Conservation (phyloP, 2,329 filamentous ascomycete genomes). For the Xylariaceae sp. region DNA sequence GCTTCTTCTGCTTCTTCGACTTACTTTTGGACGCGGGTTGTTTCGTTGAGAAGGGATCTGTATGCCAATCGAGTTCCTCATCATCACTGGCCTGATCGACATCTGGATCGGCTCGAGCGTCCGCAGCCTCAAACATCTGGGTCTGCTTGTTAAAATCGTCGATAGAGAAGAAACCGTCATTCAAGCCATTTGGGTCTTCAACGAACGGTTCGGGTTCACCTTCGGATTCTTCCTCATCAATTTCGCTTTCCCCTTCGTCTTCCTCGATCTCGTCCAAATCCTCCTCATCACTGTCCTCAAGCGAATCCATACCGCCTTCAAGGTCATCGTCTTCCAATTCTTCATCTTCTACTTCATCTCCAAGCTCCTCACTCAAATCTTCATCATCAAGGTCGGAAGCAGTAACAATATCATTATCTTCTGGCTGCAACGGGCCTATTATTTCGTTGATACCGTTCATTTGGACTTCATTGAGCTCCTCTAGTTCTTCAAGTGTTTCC, state of each 20-base stretch:
- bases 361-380: slow-evolving; percentile 27
- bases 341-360: slow-evolving; percentile 4
- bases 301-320: slow-evolving; percentile 40
- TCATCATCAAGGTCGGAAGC: slow-evolving; percentile 38
- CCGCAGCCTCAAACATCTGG: slow-evolving; percentile 86
- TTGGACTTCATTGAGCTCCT: slow-evolving; percentile 59
- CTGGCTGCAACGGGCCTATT: slow-evolving; percentile 43
- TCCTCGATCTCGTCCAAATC: slow-evolving; percentile 40
- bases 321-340: slow-evolving; percentile 44
- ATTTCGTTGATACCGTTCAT: slow-evolving; percentile 51
- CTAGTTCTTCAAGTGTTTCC: slow-evolving; percentile 54
- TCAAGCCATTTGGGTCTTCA: slow-evolving; percentile 81
- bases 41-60: slow-evolving; percentile 68
- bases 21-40: slow-evolving; percentile 34
- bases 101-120: slow-evolving; percentile 76
- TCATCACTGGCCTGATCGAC: slow-evolving; percentile 80
- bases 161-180: slow-evolving; percentile 98
- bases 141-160: slow-evolving; percentile 96
- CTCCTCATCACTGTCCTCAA: slow-evolving; percentile 35
- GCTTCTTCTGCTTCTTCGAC: slow-evolving; percentile 43
- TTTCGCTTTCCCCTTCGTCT: slow-evolving; percentile 48
- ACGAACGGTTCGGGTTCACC: slow-evolving; percentile 61
- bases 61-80: slow-evolving; percentile 86
- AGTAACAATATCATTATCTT: slow-evolving; percentile 32
- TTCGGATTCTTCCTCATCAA: slow-evolving; percentile 52